phyloP scores from a whole-genome alignment of 805 yeast genomes.

The Candida golubevii region DNA sequence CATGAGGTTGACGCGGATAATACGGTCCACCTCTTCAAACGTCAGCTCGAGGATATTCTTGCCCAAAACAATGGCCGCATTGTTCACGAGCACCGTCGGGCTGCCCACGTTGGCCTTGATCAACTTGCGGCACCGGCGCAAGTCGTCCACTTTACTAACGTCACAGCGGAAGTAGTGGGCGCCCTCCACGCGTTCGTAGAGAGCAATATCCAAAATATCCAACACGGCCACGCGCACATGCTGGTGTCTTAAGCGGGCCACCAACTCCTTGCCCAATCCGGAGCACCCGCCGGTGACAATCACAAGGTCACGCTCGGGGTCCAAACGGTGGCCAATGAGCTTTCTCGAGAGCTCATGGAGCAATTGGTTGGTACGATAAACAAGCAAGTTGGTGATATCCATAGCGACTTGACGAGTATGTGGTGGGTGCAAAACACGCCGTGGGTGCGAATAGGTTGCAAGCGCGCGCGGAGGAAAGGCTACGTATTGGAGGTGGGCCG shows the following conservation, averaged over 20 bases:
- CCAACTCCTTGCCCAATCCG: conserved; percentile 75
- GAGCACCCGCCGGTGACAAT: conserved; percentile 80
- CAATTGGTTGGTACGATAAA: conserved; percentile 9
- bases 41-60: conserved; percentile 50
- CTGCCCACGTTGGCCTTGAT: conserved; percentile 51
- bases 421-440: conserved; percentile 8
- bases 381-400: conserved; percentile 10
- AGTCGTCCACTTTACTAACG: conserved; percentile 50
- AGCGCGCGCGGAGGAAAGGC: too few species aligned
- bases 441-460: too few species aligned
- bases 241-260: conserved; percentile 35
- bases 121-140: conserved; percentile 34
- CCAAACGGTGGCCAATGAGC: conserved; percentile 47
- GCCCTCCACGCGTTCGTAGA: conserved; percentile 28
- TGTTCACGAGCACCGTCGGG: conserved; percentile 71
- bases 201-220: conserved; percentile 49
- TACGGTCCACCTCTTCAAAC: conserved; percentile 55
- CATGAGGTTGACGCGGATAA: conserved; percentile 62
- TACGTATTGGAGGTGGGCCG: too few species aligned
- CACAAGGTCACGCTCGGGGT: conserved; percentile 54
- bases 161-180: conserved; percentile 66
- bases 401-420: conserved; percentile 5
- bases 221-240: conserved; percentile 58
- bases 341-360: conserved; percentile 7
- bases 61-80: conserved; percentile 75